These are phyloP conservation scores for Saccharomyces cerevisiae DNA, from an alignment of 805 yeast genomes.

Conservation along the genomic window DNA sequence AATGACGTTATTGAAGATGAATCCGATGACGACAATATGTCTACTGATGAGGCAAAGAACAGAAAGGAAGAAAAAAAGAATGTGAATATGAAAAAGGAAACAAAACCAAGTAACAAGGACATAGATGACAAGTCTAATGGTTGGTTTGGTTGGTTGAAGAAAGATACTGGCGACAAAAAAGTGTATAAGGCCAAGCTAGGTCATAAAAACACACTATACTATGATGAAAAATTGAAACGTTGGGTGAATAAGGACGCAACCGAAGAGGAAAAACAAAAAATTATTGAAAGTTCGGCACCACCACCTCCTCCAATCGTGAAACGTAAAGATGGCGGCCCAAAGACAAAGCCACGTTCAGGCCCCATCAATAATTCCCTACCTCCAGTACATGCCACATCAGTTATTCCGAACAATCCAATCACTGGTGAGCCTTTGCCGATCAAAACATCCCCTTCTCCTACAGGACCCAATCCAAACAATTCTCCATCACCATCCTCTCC, in stretches of 20 bases:
- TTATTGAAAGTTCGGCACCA: constrained; percentile 64
- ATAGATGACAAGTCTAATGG: constrained; percentile 17
- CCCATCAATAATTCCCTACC: constrained; percentile 26
- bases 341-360: constrained; percentile 34
- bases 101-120: constrained; percentile 1
- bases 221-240: constrained; percentile 74
- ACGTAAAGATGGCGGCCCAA: constrained; percentile 28
- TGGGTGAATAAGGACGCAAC: constrained; percentile 75
- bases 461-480: constrained; percentile 11
- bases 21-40: constrained; percentile 32
- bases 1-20: constrained; percentile 40
- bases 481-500: constrained; percentile 15
- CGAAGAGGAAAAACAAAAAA: constrained; percentile 51
- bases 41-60: constrained; percentile 10
- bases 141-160: constrained; percentile 58
- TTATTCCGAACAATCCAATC: constrained; percentile 28
- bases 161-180: constrained; percentile 59
- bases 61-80: constrained; percentile 16
- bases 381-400: constrained; percentile 23
- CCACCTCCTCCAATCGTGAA: constrained; percentile 44
- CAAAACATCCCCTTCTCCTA: constrained; percentile 1
- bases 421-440: constrained; percentile 27
- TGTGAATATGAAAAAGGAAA: constrained; percentile 8
- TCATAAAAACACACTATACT: constrained; percentile 56
- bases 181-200: constrained; percentile 83